A percentile compares a stretch with the other conserved stretches of the same genome.
These are phyloP conservation scores for Fraxinus velutina DNA, from an alignment of 305 asterid genomes.

Conservation along the genomic window DNA sequence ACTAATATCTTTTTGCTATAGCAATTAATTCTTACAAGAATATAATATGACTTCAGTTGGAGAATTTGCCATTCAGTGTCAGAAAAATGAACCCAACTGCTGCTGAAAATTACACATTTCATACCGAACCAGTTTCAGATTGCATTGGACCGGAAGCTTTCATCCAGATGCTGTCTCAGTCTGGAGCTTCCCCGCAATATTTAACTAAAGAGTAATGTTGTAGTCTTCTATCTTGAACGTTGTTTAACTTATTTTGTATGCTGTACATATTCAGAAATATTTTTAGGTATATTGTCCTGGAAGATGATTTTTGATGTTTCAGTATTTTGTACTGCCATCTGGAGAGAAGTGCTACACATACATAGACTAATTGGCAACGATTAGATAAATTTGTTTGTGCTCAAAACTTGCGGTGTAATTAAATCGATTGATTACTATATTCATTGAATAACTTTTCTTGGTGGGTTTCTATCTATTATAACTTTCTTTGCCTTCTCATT, in stretches of 20 bases:
- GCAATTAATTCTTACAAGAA: constrained; percentile 28
- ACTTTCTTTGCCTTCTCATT: neutral
- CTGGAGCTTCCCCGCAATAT: constrained; percentile 66
- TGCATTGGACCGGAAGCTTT: constrained; percentile 58
- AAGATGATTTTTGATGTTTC: constrained; percentile 3
- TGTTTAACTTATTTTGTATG: neutral
- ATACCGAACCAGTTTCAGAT: constrained; percentile 39
- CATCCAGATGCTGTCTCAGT: constrained; percentile 51
- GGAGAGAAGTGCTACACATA: constrained; percentile 6
- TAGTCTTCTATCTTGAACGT: constrained; percentile 16
- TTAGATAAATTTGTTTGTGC: neutral
- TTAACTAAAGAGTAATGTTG: constrained; percentile 64
- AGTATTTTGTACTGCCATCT: constrained; percentile 4
- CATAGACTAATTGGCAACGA: neutral
- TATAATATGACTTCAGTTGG: constrained; percentile 46
- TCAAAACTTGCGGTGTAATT: neutral
- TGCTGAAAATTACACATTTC: constrained; percentile 57
- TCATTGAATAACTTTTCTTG: constrained; percentile 14
- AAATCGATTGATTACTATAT: constrained; percentile 4
- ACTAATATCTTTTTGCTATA: constrained; percentile 22
- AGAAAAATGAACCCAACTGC: constrained; percentile 61
- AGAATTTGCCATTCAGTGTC: constrained; percentile 54
- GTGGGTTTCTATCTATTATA: constrained; percentile 8
- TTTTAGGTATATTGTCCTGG: neutral
- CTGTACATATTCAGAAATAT: neutral